A percentile compares a stretch with the other conserved stretches of the same genome.
phyloP scores from a whole-genome alignment of 2,329 filamentous ascomycete species.

The Xylariales sp. region DNA sequence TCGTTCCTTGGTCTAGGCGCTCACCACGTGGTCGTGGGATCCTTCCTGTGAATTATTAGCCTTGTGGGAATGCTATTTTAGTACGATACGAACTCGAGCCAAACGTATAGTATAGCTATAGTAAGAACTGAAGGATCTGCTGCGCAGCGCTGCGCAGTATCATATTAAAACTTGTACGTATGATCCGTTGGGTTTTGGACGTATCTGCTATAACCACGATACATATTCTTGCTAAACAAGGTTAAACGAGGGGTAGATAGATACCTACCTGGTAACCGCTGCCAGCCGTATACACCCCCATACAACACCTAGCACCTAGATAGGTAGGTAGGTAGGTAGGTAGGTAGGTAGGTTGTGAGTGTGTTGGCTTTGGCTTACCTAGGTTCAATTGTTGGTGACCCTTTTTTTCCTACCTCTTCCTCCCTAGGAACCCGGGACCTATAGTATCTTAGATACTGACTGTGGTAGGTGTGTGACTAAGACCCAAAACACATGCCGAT shows the following conservation, averaged over 20 bases:
- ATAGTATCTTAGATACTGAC: neutral
- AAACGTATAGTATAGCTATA: neutral
- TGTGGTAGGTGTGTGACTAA: neutral
- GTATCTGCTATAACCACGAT: too few species aligned
- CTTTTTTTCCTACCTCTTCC: too few species aligned
- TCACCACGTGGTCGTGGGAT: constrained; percentile 7
- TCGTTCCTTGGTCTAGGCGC: too few species aligned
- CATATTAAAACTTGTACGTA: constrained; percentile 1
- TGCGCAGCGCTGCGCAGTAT: neutral
- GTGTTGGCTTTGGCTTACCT: too few species aligned
- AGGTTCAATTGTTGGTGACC: neutral
- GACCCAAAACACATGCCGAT: neutral
- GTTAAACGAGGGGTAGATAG: too few species aligned
- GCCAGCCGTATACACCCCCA: too few species aligned
- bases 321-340: too few species aligned
- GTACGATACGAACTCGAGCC: neutral
- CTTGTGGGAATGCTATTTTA: neutral
- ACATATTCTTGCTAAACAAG: too few species aligned
- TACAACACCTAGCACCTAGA: too few species aligned
- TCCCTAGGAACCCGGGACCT: too few species aligned
- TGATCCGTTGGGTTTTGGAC: neutral
- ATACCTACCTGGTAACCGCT: too few species aligned
- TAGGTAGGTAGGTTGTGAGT: too few species aligned
- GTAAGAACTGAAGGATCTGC: neutral
- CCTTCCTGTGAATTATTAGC: neutral